Conservation (phyloP, 495 filamentous ascomycete species). For the Penicillium psychrofluorescens region DNA sequence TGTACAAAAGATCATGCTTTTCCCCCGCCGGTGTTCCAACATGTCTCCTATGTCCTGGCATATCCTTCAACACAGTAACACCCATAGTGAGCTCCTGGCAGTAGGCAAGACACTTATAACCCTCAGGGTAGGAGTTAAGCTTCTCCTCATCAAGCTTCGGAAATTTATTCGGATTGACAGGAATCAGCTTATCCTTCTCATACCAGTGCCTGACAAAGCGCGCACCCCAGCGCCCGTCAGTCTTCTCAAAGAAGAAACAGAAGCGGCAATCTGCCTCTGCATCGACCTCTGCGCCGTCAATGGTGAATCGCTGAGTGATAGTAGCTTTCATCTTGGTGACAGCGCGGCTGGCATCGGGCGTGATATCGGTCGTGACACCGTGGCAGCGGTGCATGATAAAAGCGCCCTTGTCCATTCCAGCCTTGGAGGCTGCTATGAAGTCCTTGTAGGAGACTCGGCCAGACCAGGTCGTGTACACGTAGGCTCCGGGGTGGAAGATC, state of each 20-base stretch:
- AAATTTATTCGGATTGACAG: conserved; percentile 43
- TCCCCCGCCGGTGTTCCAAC: conserved; percentile 27
- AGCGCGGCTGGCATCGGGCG: conserved; percentile 37
- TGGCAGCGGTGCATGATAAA: conserved; percentile 65
- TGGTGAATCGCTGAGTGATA: conserved; percentile 57
- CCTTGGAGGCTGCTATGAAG: conserved; percentile 53
- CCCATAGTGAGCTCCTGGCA: conserved; percentile 41
- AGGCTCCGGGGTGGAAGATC: conserved; percentile 51
- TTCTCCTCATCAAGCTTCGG: conserved; percentile 41
- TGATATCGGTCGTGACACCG: conserved; percentile 51
- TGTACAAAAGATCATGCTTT: conserved; percentile 41
- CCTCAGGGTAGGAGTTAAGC: conserved; percentile 43
- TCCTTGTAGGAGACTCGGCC: conserved; percentile 43
- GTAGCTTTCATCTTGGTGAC: conserved; percentile 66
- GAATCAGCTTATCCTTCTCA: conserved; percentile 61
- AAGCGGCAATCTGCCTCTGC: conserved; percentile 59
- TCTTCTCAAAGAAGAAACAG: conserved; percentile 52
- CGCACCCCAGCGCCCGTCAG: conserved; percentile 45
- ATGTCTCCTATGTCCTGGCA: conserved; percentile 42
- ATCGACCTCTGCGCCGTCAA: conserved; percentile 43
- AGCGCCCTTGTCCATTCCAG: conserved; percentile 51
- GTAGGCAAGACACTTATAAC: conserved; percentile 51
- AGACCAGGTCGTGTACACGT: conserved; percentile 60
- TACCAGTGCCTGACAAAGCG: conserved; percentile 59
- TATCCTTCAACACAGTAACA: conserved; percentile 32